Evolutionary conservation across 2,329 filamentous ascomycete genomes (phyloP).

Genomic region (Botrytis hyacinthi): DNA sequence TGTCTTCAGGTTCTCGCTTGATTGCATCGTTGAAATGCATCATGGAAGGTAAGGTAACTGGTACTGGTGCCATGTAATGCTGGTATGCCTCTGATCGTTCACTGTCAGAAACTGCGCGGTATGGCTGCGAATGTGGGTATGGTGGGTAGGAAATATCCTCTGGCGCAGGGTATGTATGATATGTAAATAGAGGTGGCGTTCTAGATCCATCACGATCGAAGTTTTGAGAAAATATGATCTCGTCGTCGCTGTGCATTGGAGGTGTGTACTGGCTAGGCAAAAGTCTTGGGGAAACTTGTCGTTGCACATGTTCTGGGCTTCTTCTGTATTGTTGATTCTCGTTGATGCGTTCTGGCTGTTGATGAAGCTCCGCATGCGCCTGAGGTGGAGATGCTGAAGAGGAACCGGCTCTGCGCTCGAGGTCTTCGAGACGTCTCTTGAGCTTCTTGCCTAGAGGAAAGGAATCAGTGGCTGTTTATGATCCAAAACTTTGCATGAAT

Average conservation of each 20-base stretch:
- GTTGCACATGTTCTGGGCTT: slow-evolving; percentile 39
- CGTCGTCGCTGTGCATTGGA: slow-evolving; percentile 60
- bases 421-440: slow-evolving; percentile 82
- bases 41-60: slow-evolving; percentile 63
- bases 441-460: slow-evolving; percentile 76
- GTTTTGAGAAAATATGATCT: slow-evolving; percentile 64
- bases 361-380: slow-evolving; percentile 48
- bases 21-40: slow-evolving; percentile 61
- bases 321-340: slow-evolving; percentile 35
- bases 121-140: slow-evolving; percentile 55
- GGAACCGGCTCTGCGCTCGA: slow-evolving; percentile 73
- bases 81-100: slow-evolving; percentile 49
- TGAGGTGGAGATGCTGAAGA: slow-evolving; percentile 56
- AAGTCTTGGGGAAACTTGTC: slow-evolving; percentile 42
- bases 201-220: slow-evolving; percentile 68
- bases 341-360: slow-evolving; percentile 30
- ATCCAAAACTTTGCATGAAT: slow-evolving; percentile 15
- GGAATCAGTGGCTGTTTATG: slow-evolving; percentile 23
- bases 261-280: slow-evolving; percentile 58
- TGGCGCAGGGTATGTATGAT: slow-evolving; percentile 64
- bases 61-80: slow-evolving; percentile 55
- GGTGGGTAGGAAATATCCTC: slow-evolving; percentile 62
- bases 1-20: slow-evolving; percentile 64
- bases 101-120: slow-evolving; percentile 48
- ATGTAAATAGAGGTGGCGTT: slow-evolving; percentile 67